Percentiles rank a stretch among this genome's conserved stretches.
Conservation (phyloP, 495 filamentous ascomycete species). For the Aspergillus affinis region DNA sequence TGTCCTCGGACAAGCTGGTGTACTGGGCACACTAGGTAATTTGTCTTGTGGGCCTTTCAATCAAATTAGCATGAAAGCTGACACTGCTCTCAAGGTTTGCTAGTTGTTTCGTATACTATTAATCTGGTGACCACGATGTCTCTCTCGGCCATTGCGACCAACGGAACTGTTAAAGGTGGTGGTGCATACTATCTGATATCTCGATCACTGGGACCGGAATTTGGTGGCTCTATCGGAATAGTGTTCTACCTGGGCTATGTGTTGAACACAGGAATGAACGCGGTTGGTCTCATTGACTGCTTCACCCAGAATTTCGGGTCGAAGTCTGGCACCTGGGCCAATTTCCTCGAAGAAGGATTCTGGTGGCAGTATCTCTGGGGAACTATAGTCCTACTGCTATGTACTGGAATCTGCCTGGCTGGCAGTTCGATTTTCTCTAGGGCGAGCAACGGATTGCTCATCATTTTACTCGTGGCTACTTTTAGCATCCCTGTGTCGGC, state of each 20-base stretch:
- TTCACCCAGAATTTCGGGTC: constrained; percentile 73
- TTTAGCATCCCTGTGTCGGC: constrained; percentile 81
- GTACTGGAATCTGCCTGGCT: constrained; percentile 74
- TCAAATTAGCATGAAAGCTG: constrained; percentile 11
- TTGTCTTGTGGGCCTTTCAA: constrained; percentile 2
- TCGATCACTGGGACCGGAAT: constrained; percentile 81
- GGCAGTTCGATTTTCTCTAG: constrained; percentile 79
- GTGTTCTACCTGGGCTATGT: constrained; percentile 84
- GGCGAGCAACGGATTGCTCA: constrained; percentile 76
- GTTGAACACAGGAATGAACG: constrained; percentile 86
- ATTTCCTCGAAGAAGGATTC: constrained; percentile 66
- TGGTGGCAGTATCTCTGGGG: constrained; percentile 82
- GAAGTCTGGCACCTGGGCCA: constrained; percentile 54
- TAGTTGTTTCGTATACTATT: constrained; percentile 70
- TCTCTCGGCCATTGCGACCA: constrained; percentile 84
- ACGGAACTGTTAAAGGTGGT: constrained; percentile 84
- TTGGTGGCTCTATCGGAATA: constrained; percentile 88
- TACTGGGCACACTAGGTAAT: constrained; percentile 78
- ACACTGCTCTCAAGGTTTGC: constrained; percentile 53
- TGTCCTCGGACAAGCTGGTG: constrained; percentile 73
- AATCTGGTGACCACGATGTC: constrained; percentile 84
- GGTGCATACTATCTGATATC: constrained; percentile 91
- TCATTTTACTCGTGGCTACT: constrained; percentile 70
- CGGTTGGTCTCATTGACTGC: constrained; percentile 83
- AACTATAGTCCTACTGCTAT: constrained; percentile 68